phyloP scores from a whole-genome alignment of 2,329 filamentous ascomycete genomes.

The Xylaria digitata region DNA sequence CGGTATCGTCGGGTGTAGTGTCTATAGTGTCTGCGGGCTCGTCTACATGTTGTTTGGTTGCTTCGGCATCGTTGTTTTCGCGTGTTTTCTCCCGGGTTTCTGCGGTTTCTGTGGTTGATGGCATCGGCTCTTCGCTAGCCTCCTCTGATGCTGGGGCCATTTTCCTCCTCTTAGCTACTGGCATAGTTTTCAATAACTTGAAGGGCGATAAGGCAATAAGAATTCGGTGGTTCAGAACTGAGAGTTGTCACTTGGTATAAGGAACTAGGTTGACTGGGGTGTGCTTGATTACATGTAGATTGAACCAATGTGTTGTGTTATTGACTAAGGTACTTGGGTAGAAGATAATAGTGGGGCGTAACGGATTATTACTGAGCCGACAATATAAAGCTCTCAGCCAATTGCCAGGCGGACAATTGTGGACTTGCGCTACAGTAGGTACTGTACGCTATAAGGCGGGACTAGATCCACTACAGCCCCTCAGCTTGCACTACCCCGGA shows the following conservation, averaged over 20 bases:
- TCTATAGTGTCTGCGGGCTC: background rate
- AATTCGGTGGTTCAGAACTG: background rate
- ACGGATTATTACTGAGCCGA: too few species aligned
- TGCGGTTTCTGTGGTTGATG: slow-evolving; percentile 42
- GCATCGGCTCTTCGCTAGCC: slow-evolving; percentile 37
- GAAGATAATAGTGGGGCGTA: too few species aligned
- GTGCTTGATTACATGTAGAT: too few species aligned
- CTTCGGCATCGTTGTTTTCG: slow-evolving; percentile 33
- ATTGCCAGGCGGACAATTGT: too few species aligned
- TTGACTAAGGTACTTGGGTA: too few species aligned
- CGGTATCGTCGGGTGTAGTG: slow-evolving; percentile 2
- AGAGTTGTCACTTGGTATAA: background rate
- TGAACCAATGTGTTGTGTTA: too few species aligned
- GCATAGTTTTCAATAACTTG: slow-evolving; percentile 49
- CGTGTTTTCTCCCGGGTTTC: slow-evolving; percentile 41
- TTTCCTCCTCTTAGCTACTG: slow-evolving; percentile 60
- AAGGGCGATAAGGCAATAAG: background rate
- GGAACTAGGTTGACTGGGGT: background rate
- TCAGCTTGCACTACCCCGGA: slow-evolving; percentile 26
- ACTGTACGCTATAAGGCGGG: too few species aligned
- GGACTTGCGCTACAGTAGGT: too few species aligned
- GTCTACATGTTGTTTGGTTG: slow-evolving; percentile 26
- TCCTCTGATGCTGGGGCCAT: slow-evolving; percentile 45
- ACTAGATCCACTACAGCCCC: background rate
- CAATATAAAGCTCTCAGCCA: too few species aligned